A percentile compares a stretch with the other conserved stretches of the same genome.
phyloP scores from a whole-genome alignment of 164 flowering plant species.

The Magnolia officinalis region DNA sequence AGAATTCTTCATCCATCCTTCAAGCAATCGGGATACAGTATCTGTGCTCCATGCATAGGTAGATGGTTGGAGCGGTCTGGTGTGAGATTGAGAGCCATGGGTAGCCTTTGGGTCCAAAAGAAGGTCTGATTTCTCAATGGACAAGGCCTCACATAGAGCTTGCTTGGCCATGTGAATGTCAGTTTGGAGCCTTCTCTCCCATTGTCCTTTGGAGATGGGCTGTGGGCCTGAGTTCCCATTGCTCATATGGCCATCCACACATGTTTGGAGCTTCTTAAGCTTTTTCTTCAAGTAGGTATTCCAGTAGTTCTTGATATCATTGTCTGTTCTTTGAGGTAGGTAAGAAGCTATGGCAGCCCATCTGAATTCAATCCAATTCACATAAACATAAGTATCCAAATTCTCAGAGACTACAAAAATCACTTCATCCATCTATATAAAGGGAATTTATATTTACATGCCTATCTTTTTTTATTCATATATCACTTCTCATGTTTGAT shows the following conservation, averaged over 20 bases:
- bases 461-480: neutral
- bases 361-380: conserved; percentile 33
- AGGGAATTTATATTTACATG: no score
- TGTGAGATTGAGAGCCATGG: neutral
- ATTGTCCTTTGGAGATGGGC: conserved; percentile 60
- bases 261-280: conserved; percentile 48
- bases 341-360: conserved; percentile 98
- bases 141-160: conserved; percentile 78
- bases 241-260: conserved; percentile 22
- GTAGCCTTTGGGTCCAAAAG: conserved; percentile 11
- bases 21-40: conserved; percentile 64
- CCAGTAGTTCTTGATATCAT: conserved; percentile 86
- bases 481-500: neutral
- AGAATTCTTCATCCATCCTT: conserved; percentile 53
- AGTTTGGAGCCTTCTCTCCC: conserved; percentile 96
- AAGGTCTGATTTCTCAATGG: conserved; percentile 43
- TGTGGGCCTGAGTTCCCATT: conserved; percentile 33
- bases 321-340: conserved; percentile 83
- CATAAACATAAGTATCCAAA: neutral
- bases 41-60: conserved; percentile 71
- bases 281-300: conserved; percentile 84
- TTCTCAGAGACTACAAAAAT: neutral
- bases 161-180: conserved; percentile 75
- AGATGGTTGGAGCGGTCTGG: conserved; percentile 11
- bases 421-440: neutral